Conservation (phyloP, 164 flowering plant genomes). For the Annona squamosa region DNA sequence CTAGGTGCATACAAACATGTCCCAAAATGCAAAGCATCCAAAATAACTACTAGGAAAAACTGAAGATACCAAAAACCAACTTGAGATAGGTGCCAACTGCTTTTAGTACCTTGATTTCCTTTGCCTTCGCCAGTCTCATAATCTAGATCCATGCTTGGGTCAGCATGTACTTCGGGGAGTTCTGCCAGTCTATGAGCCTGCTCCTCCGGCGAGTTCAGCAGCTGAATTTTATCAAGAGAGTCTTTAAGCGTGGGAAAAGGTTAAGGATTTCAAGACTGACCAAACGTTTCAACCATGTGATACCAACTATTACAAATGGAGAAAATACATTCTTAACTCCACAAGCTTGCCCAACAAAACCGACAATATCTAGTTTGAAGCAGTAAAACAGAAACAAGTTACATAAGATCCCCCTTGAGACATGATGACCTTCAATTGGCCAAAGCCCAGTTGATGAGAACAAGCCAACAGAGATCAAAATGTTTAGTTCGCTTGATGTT, state of each 20-base stretch:
- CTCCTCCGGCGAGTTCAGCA: slow-evolving; percentile 74
- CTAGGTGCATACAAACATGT: no score
- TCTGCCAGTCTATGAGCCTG: slow-evolving; percentile 75
- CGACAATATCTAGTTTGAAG: background rate
- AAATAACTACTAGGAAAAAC: no score
- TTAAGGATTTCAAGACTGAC: slow-evolving; percentile 37
- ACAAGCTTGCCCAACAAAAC: background rate
- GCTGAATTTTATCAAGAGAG: slow-evolving; percentile 82
- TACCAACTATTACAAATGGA: background rate
- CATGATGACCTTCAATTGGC: background rate
- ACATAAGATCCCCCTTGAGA: background rate
- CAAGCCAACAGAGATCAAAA: no score
- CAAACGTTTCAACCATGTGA: background rate
- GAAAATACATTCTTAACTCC: background rate
- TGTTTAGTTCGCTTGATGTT: background rate
- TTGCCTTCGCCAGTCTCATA: slow-evolving; percentile 78
- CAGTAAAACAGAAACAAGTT: background rate
- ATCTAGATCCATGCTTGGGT: slow-evolving; percentile 88
- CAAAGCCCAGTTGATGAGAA: no score
- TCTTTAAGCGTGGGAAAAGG: slow-evolving; percentile 68
- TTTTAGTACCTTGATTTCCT: slow-evolving; percentile 38
- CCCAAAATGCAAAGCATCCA: no score
- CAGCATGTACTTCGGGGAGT: slow-evolving; percentile 74
- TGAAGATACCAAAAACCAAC: background rate
- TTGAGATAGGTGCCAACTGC: slow-evolving; percentile 37